Evolutionary conservation across 768 basidiomycete genomes (phyloP).

Genomic region (Suillus variegatus): DNA sequence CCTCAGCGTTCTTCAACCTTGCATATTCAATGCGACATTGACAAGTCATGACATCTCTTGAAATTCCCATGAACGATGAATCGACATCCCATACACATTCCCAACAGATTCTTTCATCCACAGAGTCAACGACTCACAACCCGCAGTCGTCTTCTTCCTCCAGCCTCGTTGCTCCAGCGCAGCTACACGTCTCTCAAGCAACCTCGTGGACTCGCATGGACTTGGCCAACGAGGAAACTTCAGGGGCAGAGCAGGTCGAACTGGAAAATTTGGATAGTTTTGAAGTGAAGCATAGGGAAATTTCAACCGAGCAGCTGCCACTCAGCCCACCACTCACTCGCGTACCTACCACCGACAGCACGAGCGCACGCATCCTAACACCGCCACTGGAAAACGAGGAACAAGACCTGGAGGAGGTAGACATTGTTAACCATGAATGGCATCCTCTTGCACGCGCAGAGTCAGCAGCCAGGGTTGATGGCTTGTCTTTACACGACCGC

Average conservation of each 20-base stretch:
- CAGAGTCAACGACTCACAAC: conserved; percentile 2
- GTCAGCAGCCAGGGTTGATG: conserved; percentile 15
- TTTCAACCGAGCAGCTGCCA: conserved; percentile 24
- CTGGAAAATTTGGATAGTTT: neutral
- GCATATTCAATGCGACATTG: conserved; percentile 19
- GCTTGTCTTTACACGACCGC: conserved; percentile 12
- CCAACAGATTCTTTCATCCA: conserved; percentile 1
- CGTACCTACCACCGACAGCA: conserved; percentile 22
- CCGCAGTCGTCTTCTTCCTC: conserved; percentile 16
- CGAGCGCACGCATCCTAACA: conserved; percentile 1
- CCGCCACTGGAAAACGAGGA: conserved; percentile 8
- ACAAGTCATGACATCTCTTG: conserved; percentile 28
- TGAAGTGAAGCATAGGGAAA: neutral
- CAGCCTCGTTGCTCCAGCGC: conserved; percentile 18
- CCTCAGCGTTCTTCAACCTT: neutral
- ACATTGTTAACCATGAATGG: conserved; percentile 26
- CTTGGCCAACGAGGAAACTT: neutral
- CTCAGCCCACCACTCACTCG: conserved; percentile 34
- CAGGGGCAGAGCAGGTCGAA: conserved; percentile 13
- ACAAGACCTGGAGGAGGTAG: conserved; percentile 19
- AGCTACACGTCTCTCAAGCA: conserved; percentile 17
- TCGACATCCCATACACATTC: conserved; percentile 9
- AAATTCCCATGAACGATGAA: conserved; percentile 23
- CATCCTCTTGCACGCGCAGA: conserved; percentile 22
- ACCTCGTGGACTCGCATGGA: conserved; percentile 31